Conservation (phyloP, 805 yeast species). For the Candida dajiaensis region DNA sequence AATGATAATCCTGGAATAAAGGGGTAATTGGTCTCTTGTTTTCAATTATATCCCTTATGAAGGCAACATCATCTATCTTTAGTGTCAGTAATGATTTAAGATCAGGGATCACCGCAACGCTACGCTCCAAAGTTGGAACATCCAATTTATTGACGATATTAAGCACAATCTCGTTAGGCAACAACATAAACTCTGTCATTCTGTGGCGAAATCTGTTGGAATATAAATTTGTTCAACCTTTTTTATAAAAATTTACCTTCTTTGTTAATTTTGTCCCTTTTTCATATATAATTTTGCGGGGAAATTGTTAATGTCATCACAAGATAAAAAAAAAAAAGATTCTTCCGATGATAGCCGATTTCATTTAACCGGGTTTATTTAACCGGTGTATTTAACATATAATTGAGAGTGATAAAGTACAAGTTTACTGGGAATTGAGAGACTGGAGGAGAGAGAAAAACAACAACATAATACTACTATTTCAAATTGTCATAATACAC, state of each 20-base stretch:
- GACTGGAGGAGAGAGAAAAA: too few relatives aligned
- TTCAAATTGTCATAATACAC: neutral
- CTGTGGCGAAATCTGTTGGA: too few relatives aligned
- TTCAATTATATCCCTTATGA: conserved; percentile 8
- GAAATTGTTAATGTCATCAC: neutral
- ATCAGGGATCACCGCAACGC: conserved; percentile 9
- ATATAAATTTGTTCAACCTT: too few relatives aligned
- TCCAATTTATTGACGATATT: conserved; percentile 6
- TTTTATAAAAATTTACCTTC: too few relatives aligned
- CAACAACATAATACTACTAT: too few relatives aligned
- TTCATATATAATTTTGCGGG: too few relatives aligned
- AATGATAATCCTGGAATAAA: conserved; percentile 12
- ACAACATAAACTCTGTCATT: conserved; percentile 1
- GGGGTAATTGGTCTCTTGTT: conserved; percentile 4
- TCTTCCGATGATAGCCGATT: too few relatives aligned
- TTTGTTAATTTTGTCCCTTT: too few relatives aligned
- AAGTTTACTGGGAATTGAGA: too few relatives aligned
- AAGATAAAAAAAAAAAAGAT: too few relatives aligned
- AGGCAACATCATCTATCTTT: neutral
- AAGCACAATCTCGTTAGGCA: conserved; percentile 7
- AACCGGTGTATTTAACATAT: too few relatives aligned
- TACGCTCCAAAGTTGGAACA: neutral
- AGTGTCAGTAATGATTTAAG: conserved; percentile 10
- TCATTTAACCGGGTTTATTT: neutral
- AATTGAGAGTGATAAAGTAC: too few relatives aligned